Conservation (phyloP, 2,329 filamentous ascomycete species). For the Epichloe glyceriae region DNA sequence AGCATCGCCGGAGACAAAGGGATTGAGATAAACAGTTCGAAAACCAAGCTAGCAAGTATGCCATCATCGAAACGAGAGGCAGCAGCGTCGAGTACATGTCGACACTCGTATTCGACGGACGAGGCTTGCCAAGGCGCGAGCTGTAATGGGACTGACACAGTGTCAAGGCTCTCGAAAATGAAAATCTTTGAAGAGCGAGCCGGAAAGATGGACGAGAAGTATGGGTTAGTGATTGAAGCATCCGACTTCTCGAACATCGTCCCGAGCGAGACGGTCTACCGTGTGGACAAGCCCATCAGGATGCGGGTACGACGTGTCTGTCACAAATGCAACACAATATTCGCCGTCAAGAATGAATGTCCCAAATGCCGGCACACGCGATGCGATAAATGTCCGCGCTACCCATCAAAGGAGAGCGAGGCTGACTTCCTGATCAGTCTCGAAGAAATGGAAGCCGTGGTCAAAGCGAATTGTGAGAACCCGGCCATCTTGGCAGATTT, state of each 20-base stretch:
- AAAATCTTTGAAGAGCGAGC: slow-evolving; percentile 44
- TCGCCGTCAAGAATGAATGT: slow-evolving; percentile 62
- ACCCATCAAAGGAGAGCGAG: slow-evolving; percentile 53
- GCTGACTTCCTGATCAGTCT: slow-evolving; percentile 40
- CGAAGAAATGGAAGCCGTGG: slow-evolving; percentile 33
- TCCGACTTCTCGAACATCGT: slow-evolving; percentile 37
- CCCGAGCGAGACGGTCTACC: slow-evolving; percentile 41
- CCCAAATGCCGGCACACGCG: slow-evolving; percentile 63
- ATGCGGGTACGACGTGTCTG: slow-evolving; percentile 70
- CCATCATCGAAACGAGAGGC: slow-evolving; percentile 21
- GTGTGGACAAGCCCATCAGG: slow-evolving; percentile 62
- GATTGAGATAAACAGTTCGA: slow-evolving; percentile 33
- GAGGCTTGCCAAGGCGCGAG: slow-evolving; percentile 15
- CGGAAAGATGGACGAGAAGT: slow-evolving; percentile 40
- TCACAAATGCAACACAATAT: slow-evolving; percentile 66
- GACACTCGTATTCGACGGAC: slow-evolving; percentile 7
- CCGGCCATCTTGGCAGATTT: slow-evolving; percentile 39
- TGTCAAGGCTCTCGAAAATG: slow-evolving; percentile 31
- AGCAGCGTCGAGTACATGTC: slow-evolving; percentile 10
- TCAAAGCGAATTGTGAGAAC: slow-evolving; percentile 45
- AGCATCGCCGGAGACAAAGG: slow-evolving; percentile 31
- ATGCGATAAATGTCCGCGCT: slow-evolving; percentile 68
- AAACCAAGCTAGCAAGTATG: slow-evolving; percentile 38
- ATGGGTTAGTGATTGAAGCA: slow-evolving; percentile 41
- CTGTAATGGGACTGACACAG: slow-evolving; percentile 14